Evolutionary conservation across 306 rosid species (phyloP), one percentile per base, ranked within the genome.

Genomic region (Adenanthera pavonina): DNA sequence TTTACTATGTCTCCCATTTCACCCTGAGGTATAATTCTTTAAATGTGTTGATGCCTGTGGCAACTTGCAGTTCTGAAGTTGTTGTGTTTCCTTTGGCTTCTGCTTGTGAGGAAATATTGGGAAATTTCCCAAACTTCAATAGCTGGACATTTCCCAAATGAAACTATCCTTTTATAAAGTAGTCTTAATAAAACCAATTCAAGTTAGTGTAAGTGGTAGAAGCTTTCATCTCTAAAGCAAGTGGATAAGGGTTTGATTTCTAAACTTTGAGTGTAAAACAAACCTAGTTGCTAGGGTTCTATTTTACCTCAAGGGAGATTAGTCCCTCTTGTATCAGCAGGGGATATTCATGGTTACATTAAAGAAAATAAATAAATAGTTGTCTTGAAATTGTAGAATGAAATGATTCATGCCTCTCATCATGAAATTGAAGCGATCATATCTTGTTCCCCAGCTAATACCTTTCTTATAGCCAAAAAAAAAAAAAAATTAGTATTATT

Each of bases 31-130:
- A 69, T 78, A 35, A 59, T 47, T 17, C 59, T 59, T 59, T 38
- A 48, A 41, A 56, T 76, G 81, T 78, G 56, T 51, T 70, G 68
- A 67, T 76, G 54, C 15, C 49, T 64, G 25, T 61, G 73, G 34
- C 49, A 61, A 48, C 51, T 64, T 41, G 49, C 61, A 34, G 54
- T 72, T 78, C 43, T 41, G 5, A 77, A 71, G 35, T 64, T 19
- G 20, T 77, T 33, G 7, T 10, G 44, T n/a, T 74, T 59, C 41
- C 59, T 16, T 35, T 69, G 19, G 20, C 54, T 78, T 78, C 34
- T 30, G 72, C 70, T 33, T 15, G 43, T 15, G 38, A 60, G 60
- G 12, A 82, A 41, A 76, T 36, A 17, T 25, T 5, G 12, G 34
- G 33, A 56, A 25, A 19, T 56, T 56, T 19, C 57, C 62, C 0